Evolutionary conservation across 1,284 basidiomycete genomes (phyloP).

Genomic region (Boletus mariae): DNA sequence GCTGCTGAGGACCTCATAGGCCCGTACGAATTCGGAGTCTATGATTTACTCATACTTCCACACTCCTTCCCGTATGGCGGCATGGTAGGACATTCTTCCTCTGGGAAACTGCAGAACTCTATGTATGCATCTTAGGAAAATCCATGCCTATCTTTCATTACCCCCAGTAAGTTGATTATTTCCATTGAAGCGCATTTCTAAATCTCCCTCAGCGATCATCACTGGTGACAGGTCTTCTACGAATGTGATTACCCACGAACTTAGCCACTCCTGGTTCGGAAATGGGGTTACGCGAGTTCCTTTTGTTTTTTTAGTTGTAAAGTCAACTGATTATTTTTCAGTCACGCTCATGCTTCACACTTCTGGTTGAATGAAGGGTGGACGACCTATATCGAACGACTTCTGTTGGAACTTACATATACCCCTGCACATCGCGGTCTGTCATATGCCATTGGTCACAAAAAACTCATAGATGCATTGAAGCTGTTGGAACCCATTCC

Average conservation of each 20-base stretch:
- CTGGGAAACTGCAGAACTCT: conserved; percentile 1
- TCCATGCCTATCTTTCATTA: conserved; percentile 83
- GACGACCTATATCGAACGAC: conserved; percentile 92
- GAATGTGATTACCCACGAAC: conserved; percentile 84
- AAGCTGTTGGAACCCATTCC: conserved; percentile 56
- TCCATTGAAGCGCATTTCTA: background rate
- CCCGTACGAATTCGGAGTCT: conserved; percentile 84
- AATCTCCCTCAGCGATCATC: conserved; percentile 54
- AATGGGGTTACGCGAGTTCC: conserved; percentile 74
- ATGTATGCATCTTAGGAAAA: conserved; percentile 57
- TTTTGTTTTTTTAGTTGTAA: background rate
- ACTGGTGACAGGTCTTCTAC: conserved; percentile 84
- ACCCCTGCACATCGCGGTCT: conserved; percentile 80
- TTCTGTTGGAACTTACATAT: conserved; percentile 74
- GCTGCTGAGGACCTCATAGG: conserved; percentile 75
- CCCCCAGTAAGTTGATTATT: conserved; percentile 59
- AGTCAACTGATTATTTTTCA: conserved; percentile 33
- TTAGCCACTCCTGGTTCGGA: conserved; percentile 84
- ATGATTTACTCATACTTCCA: conserved; percentile 88
- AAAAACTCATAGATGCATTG: conserved; percentile 72
- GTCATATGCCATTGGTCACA: conserved; percentile 74
- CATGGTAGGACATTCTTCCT: conserved; percentile 51
- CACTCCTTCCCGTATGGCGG: conserved; percentile 93
- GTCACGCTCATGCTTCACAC: conserved; percentile 68
- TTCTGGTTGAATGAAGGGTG: conserved; percentile 96